phyloP scores from a whole-genome alignment of 306 rosid genomes.

The Fagus crenata region DNA sequence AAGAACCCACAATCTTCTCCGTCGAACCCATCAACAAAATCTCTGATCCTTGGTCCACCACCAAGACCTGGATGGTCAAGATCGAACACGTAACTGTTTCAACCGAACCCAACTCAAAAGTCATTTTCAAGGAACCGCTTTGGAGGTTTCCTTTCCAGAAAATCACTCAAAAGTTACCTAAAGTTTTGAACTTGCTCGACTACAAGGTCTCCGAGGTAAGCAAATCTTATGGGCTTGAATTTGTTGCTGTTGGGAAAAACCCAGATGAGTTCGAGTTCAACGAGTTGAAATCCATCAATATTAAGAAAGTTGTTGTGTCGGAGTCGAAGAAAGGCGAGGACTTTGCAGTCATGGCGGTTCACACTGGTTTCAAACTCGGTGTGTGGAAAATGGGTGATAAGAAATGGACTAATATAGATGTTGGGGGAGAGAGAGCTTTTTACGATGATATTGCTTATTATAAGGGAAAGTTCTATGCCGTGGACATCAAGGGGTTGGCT shows the following conservation, averaged over 20 bases:
- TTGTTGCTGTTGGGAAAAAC: not conserved
- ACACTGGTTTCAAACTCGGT: not conserved
- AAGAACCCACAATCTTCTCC: conserved; percentile 1
- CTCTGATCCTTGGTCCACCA: not conserved
- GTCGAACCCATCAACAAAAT: not conserved
- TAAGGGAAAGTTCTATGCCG: conserved; percentile 7
- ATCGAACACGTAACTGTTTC: not conserved
- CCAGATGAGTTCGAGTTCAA: not conserved
- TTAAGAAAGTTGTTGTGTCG: not conserved
- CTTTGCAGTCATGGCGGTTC: conserved; percentile 4
- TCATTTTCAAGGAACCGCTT: not conserved
- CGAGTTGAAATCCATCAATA: not conserved
- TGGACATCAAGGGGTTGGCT: not conserved
- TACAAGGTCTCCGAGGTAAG: conserved; percentile 2
- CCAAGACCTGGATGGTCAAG: conserved; percentile 4
- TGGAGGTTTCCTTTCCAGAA: not conserved
- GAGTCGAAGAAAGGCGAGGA: not conserved
- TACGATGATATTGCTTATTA: no score
- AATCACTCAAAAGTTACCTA: not conserved
- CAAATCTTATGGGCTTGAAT: not conserved
- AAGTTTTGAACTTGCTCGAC: not conserved
- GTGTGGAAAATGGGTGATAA: no score
- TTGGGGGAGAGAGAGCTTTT: no score
- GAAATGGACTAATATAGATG: no score
- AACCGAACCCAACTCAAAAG: not conserved